Evolutionary conservation across 2,329 filamentous ascomycete genomes (phyloP).

Genomic region (Didymella sp.): DNA sequence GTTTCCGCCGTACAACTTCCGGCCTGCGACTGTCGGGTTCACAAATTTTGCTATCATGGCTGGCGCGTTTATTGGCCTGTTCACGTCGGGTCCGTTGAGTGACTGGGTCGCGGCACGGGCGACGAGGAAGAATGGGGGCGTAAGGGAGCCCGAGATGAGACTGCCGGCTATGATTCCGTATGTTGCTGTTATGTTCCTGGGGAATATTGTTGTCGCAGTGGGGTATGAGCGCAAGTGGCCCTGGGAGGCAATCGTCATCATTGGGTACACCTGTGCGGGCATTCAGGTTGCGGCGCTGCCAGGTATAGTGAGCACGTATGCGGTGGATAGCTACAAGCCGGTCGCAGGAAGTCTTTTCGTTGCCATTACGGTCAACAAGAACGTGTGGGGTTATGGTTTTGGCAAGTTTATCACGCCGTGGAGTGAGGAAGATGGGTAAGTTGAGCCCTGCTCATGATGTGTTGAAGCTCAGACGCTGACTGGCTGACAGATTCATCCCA

Average conservation of each 20-base stretch:
- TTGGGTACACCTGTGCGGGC: constrained; percentile 64
- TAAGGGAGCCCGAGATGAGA: constrained; percentile 66
- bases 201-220: constrained; percentile 63
- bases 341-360: constrained; percentile 67
- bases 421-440: constrained; percentile 56
- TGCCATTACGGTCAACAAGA: constrained; percentile 69
- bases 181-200: constrained; percentile 62
- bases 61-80: constrained; percentile 62
- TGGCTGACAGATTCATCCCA: constrained; percentile 49
- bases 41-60: constrained; percentile 65
- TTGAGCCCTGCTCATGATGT: background rate
- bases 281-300: constrained; percentile 68
- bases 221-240: constrained; percentile 63
- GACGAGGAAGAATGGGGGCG: constrained; percentile 61
- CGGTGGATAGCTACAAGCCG: constrained; percentile 70
- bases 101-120: constrained; percentile 65
- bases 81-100: constrained; percentile 62
- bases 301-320: constrained; percentile 65
- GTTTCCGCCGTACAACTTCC: constrained; percentile 63
- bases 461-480: background rate
- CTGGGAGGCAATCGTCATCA: constrained; percentile 64
- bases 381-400: constrained; percentile 68
- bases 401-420: constrained; percentile 63
- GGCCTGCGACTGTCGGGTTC: constrained; percentile 59
- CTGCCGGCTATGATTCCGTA: constrained; percentile 65